phyloP scores from a whole-genome alignment of 2,329 filamentous ascomycete genomes.

The Colletotrichum sp. region DNA sequence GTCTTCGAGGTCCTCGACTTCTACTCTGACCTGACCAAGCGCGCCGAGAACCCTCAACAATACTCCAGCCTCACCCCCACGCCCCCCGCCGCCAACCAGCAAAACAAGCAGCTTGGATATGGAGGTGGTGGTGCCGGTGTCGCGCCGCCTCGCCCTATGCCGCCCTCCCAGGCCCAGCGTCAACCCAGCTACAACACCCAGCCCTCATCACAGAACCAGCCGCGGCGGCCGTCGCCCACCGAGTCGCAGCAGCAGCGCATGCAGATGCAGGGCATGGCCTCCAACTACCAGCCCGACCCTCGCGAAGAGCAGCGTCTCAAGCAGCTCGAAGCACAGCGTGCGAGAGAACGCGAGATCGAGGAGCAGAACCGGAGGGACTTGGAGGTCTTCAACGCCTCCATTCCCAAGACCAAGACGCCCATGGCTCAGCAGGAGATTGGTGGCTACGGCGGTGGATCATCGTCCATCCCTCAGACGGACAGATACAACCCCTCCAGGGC shows the following conservation, averaged over 20 bases:
- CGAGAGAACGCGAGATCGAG: conserved; percentile 60
- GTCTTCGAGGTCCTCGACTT: conserved; percentile 84
- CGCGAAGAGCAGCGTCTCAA: conserved; percentile 67
- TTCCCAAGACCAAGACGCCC: conserved; percentile 81
- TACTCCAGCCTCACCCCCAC: conserved; percentile 74
- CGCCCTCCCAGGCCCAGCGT: conserved; percentile 50
- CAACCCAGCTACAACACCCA: conserved; percentile 46
- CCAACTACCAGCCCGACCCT: conserved; percentile 57
- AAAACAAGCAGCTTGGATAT: conserved; percentile 69
- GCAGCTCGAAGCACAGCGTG: conserved; percentile 64
- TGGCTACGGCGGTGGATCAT: conserved; percentile 61
- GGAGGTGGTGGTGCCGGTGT: conserved; percentile 61
- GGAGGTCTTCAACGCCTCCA: conserved; percentile 87
- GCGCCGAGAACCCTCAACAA: conserved; percentile 72
- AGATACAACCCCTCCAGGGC: conserved; percentile 87
- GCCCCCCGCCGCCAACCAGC: conserved; percentile 60
- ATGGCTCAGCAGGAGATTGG: conserved; percentile 91
- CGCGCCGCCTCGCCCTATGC: conserved; percentile 72
- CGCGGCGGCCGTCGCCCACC: conserved; percentile 48
- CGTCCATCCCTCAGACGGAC: conserved; percentile 53
- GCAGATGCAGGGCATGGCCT: conserved; percentile 62
- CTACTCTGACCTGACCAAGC: conserved; percentile 83
- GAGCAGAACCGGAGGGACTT: conserved; percentile 77
- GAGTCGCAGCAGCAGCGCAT: conserved; percentile 58
- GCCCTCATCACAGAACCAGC: conserved; percentile 39